Evolutionary conservation across 225 moss, liverwort and hornwort genomes (phyloP).

Genomic region (Anthoceros angustus): DNA sequence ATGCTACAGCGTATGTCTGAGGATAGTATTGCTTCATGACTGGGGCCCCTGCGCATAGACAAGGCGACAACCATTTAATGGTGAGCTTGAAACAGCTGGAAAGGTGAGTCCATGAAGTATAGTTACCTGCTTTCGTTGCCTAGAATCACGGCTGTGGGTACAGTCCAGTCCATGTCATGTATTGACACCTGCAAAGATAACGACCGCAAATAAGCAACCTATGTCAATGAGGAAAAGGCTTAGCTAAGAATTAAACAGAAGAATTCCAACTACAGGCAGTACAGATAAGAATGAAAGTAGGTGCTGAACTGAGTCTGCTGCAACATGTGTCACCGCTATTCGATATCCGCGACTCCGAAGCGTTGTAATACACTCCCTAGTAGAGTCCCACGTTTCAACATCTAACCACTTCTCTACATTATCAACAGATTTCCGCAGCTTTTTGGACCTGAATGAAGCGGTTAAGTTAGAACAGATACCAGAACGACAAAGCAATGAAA

Average conservation of each 20-base stretch:
- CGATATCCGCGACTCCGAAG: conserved; percentile 1
- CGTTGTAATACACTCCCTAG: background rate
- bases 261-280: too few relatives aligned
- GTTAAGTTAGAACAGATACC: too few relatives aligned
- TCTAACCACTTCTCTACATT: conserved; percentile 1
- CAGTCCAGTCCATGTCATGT: background rate
- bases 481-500: too few relatives aligned
- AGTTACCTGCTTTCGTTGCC: background rate
- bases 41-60: background rate
- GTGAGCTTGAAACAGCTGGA: background rate
- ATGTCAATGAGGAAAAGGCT: too few relatives aligned
- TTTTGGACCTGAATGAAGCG: background rate
- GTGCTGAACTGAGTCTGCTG: background rate
- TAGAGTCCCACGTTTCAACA: conserved; percentile 2
- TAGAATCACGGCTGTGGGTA: background rate
- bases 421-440: background rate
- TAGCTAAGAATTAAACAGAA: too few relatives aligned
- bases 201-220: too few relatives aligned
- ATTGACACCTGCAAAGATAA: background rate
- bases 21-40: conserved; percentile 2
- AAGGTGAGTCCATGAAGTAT: background rate
- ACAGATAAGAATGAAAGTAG: too few relatives aligned
- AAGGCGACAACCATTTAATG: background rate
- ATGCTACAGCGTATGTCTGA: conserved; percentile 2
- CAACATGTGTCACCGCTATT: conserved; percentile 2